These are phyloP conservation scores for Boletus semigastroideus DNA, from an alignment of 1,284 basidiomycete species.

Conservation along the genomic window DNA sequence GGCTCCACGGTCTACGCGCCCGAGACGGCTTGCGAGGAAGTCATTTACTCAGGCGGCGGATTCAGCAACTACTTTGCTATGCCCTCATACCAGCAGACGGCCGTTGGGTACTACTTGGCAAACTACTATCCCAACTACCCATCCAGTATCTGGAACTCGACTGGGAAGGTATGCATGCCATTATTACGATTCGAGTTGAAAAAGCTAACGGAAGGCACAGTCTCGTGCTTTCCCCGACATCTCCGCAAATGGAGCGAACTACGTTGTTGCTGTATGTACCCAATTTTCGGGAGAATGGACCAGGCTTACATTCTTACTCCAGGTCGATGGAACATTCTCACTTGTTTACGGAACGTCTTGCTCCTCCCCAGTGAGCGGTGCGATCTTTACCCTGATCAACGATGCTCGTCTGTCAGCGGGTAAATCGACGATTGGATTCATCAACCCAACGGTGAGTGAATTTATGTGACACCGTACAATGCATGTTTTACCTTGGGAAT, in stretches of 20 bases:
- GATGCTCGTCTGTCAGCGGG: conserved; percentile 40
- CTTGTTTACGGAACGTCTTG: conserved; percentile 38
- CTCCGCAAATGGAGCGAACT: conserved; percentile 39
- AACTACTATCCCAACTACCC: conserved; percentile 33
- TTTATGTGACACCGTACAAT: background rate
- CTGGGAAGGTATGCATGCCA: conserved; percentile 36
- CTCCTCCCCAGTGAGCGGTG: conserved; percentile 39
- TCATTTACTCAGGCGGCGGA: conserved; percentile 42
- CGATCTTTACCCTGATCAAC: conserved; percentile 46
- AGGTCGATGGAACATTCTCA: conserved; percentile 37
- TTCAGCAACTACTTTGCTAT: conserved; percentile 40
- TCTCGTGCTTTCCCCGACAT: conserved; percentile 46
- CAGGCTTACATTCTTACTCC: background rate
- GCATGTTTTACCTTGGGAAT: background rate
- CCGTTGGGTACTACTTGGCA: conserved; percentile 33
- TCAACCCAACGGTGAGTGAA: conserved; percentile 32
- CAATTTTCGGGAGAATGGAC: background rate
- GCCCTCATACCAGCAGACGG: conserved; percentile 39
- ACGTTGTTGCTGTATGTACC: conserved; percentile 35
- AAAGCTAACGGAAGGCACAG: conserved; percentile 10
- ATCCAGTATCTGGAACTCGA: conserved; percentile 43
- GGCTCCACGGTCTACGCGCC: conserved; percentile 9
- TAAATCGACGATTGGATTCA: conserved; percentile 38
- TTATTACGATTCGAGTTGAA: background rate
- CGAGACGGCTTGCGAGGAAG: conserved; percentile 32